Percentiles rank a stretch among this genome's conserved stretches.
These are phyloP conservation scores for Wickerhamiella australiensis DNA, from an alignment of 805 yeast genomes.

Conservation along the genomic window DNA sequence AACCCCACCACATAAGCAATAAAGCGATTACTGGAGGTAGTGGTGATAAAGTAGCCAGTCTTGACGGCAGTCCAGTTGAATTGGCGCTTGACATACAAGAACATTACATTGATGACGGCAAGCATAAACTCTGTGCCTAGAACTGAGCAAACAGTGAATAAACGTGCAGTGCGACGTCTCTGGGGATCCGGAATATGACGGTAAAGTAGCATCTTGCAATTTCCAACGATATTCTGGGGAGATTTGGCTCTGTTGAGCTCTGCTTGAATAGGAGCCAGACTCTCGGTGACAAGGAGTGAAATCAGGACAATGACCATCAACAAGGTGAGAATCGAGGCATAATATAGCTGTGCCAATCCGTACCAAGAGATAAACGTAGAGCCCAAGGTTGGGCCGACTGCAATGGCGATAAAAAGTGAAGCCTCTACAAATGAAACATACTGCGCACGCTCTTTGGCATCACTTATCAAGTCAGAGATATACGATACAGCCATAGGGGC, in stretches of 20 bases:
- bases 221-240: neutral
- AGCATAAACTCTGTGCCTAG: constrained; percentile 18
- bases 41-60: constrained; percentile 25
- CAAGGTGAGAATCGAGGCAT: constrained; percentile 11
- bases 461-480: constrained; percentile 20
- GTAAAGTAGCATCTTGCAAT: constrained; percentile 16
- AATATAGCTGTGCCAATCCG: constrained; percentile 17
- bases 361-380: constrained; percentile 14
- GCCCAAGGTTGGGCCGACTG: constrained; percentile 21
- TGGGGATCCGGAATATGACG: constrained; percentile 14
- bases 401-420: constrained; percentile 18
- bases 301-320: constrained; percentile 12
- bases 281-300: constrained; percentile 16
- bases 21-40: constrained; percentile 23
- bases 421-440: constrained; percentile 20
- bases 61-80: constrained; percentile 28
- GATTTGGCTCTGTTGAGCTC: neutral
- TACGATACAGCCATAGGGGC: constrained; percentile 18
- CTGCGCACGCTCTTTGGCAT: constrained; percentile 18
- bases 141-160: constrained; percentile 17
- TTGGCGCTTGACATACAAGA: constrained; percentile 24
- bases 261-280: constrained; percentile 15
- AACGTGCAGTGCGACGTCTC: constrained; percentile 20
- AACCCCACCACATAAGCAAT: constrained; percentile 23
- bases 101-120: constrained; percentile 16